Evolutionary conservation across 176 grass and related monocot genomes (phyloP).

Genomic region (Avena insularis): DNA sequence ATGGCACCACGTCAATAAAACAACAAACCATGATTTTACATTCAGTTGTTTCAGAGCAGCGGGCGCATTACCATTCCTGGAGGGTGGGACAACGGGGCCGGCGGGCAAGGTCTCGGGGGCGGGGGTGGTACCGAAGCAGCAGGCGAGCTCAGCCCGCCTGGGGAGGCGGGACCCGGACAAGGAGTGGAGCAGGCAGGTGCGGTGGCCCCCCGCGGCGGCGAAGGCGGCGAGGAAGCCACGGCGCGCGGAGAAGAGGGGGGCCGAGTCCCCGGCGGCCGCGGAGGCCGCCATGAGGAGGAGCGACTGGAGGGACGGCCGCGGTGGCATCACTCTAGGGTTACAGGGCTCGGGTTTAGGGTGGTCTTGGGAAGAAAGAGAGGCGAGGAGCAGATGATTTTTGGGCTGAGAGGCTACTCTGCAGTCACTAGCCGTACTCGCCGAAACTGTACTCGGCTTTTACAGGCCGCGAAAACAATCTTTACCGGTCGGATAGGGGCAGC

Average conservation of each 20-base stretch:
- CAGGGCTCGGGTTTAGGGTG: background rate
- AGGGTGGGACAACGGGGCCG: slow-evolving; percentile 9
- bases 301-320: slow-evolving; percentile 53
- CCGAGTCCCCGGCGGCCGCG: slow-evolving; percentile 34
- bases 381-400: background rate
- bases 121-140: slow-evolving; percentile 43
- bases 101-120: background rate
- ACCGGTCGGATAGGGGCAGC: too few species aligned
- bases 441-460: too few species aligned
- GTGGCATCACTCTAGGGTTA: slow-evolving; percentile 52
- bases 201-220: background rate
- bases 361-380: too few species aligned
- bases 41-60: background rate
- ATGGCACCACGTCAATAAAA: background rate
- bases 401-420: too few species aligned
- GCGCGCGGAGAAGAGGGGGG: slow-evolving; percentile 33
- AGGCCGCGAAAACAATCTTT: too few species aligned
- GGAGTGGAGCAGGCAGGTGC: slow-evolving; percentile 40
- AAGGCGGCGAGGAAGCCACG: slow-evolving; percentile 22
- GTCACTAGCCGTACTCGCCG: too few species aligned
- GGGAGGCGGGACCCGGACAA: slow-evolving; percentile 8
- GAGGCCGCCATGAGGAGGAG: slow-evolving; percentile 56
- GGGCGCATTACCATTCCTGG: slow-evolving; percentile 49
- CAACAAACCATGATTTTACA: background rate
- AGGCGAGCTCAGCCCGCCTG: slow-evolving; percentile 12